phyloP scores from a whole-genome alignment of 768 basidiomycete species.

The Hygrocybe punicea region DNA sequence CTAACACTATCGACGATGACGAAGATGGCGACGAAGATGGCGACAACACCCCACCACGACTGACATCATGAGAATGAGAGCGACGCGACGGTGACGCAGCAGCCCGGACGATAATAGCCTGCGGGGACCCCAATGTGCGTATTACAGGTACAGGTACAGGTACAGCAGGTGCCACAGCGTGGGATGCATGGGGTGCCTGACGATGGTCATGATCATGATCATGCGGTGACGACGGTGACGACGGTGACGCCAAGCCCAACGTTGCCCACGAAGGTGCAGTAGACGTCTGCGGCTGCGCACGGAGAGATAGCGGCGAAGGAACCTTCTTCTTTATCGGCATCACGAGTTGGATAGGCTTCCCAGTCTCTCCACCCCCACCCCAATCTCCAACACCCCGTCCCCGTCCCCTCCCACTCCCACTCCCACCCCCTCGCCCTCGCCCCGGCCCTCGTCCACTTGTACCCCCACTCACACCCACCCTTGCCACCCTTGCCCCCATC shows the following conservation, averaged over 20 bases:
- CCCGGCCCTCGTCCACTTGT: neutral
- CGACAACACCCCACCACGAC: no score
- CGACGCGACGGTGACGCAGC: no score
- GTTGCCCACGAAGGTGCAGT: constrained; percentile 1
- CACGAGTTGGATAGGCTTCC: constrained; percentile 23
- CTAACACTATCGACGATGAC: neutral
- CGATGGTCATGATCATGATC: no score
- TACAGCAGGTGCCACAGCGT: no score
- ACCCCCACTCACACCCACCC: constrained; percentile 2
- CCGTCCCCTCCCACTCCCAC: neutral
- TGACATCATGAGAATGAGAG: no score
- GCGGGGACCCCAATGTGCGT: no score
- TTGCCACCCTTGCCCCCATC: constrained; percentile 2
- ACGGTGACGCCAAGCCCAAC: neutral
- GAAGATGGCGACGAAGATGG: no score
- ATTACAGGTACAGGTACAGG: no score
- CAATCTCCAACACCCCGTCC: neutral
- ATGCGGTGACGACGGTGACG: neutral
- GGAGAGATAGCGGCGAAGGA: constrained; percentile 33
- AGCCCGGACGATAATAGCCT: no score
- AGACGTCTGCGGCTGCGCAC: constrained; percentile 15
- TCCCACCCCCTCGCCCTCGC: constrained; percentile 9
- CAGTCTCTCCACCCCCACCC: constrained; percentile 1
- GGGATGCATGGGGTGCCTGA: no score
- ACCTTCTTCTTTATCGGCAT: constrained; percentile 31